phyloP scores from a whole-genome alignment of 495 filamentous ascomycete genomes.

The Xylaria sp. region DNA sequence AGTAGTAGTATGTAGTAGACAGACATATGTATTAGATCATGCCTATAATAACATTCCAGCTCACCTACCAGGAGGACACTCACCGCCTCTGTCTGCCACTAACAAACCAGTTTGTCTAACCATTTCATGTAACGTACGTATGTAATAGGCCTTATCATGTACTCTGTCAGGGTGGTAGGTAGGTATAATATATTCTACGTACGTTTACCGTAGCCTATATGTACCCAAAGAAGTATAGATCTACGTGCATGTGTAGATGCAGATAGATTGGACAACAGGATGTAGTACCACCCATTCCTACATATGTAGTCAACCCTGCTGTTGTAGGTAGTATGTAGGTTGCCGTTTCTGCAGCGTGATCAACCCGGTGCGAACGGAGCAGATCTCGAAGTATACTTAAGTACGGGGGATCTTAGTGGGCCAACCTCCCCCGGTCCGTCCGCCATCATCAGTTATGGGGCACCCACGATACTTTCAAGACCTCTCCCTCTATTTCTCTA shows the following conservation, averaged over 20 bases:
- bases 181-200: not conserved
- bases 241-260: not conserved
- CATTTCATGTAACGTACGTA: not conserved
- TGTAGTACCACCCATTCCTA: slow-evolving; percentile 9
- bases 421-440: not conserved
- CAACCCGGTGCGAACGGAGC: not conserved
- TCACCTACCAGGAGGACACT: not conserved
- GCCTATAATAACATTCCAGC: not conserved
- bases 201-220: not conserved
- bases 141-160: not conserved
- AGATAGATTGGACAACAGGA: not conserved
- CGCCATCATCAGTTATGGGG: not conserved
- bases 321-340: not conserved
- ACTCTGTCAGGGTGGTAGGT: not conserved
- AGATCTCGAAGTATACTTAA: not conserved
- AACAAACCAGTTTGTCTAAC: not conserved
- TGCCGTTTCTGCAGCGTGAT: not conserved
- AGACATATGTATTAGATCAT: not conserved
- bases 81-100: not conserved
- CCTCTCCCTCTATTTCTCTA: not conserved
- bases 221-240: not conserved
- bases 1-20: too few relatives aligned
- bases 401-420: not conserved
- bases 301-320: not conserved
- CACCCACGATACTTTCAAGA: not conserved